Evolutionary conservation across 139 green algal genomes (phyloP), one percentile per base, ranked within the genome.

Genomic region (Ulvella scutata): DNA sequence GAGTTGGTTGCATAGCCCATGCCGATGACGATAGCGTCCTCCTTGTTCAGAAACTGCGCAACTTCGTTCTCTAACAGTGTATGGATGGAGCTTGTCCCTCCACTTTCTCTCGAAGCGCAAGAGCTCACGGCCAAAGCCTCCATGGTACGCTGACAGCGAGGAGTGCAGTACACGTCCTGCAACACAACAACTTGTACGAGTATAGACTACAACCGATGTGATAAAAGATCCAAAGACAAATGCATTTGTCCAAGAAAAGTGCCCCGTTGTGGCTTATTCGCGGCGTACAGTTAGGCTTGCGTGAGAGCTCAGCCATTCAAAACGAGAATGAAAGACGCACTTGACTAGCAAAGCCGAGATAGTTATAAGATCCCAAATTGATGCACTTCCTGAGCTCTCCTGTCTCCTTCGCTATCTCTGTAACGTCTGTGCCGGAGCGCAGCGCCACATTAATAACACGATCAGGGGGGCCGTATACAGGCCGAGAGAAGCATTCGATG

Each of bases 1-100:
- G 85, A 91, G 84, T 99, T 99, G 62, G 95, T 99, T 33, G 92
- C 94, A 83, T 98, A 99, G 72, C 95, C 95, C 95, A 99, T 99
- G 78, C 94, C 94, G 75, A 92, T 96, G 0, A 92, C 93, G 37
- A 98, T 82, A 4, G 92, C 89, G 3, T 76, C 87, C 75, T 95
- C 86, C 78, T 94, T 92, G 33, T 94, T 91, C 60, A 98, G 38
- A 75, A 93, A 98, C 1, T 85, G 75, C 0, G 95, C 93, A 7
- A 98, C 80, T 7, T 81, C 44, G 6, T 80, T 37, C 82, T 99
- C 95, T 35, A 99, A 82, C 80, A 96, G 85, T 40, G 75, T 20
- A 77, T 97, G 94, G 7, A 84, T 43, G 0, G 77, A 67, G 0
- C 85, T 90, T 13, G 87, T 96, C 59, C 89, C 91, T 89, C 82